Evolutionary conservation across 2,329 filamentous ascomycete species (phyloP).

Genomic region (Aspergillus vadensis): DNA sequence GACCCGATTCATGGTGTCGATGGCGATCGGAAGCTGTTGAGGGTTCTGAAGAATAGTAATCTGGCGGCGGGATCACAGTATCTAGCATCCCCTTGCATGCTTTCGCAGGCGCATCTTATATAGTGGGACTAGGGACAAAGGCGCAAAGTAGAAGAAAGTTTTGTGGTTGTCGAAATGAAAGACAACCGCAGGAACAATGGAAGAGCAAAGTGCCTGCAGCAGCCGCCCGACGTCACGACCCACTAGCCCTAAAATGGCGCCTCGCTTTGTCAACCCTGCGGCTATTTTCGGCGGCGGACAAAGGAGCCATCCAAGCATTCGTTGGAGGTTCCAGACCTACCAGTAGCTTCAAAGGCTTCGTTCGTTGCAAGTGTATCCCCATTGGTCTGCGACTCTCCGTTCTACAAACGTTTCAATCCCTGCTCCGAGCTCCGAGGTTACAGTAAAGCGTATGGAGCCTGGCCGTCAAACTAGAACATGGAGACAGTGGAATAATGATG

Average conservation of each 20-base stretch:
- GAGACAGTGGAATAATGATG: conserved; percentile 1
- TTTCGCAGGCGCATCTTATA: neutral
- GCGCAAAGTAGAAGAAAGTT: neutral
- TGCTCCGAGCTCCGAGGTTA: neutral
- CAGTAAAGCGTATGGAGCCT: neutral
- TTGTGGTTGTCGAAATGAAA: neutral
- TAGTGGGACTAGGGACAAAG: neutral
- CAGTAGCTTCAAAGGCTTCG: neutral
- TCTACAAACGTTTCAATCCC: neutral
- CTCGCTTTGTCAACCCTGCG: neutral
- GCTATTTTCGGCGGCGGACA: neutral
- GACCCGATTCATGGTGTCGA: conserved; percentile 47
- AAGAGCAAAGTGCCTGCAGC: neutral
- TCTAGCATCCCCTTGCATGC: neutral
- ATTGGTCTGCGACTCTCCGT: neutral
- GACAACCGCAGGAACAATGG: neutral
- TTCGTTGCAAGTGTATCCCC: neutral
- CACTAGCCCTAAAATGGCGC: neutral
- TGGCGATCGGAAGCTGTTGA: neutral
- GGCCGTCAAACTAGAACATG: neutral
- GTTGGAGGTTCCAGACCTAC: neutral
- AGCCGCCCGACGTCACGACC: conserved; percentile 5
- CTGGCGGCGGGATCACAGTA: neutral
- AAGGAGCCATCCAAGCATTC: neutral
- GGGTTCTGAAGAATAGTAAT: neutral